phyloP scores from a whole-genome alignment of 768 basidiomycete species.

The Mycena latifolia region DNA sequence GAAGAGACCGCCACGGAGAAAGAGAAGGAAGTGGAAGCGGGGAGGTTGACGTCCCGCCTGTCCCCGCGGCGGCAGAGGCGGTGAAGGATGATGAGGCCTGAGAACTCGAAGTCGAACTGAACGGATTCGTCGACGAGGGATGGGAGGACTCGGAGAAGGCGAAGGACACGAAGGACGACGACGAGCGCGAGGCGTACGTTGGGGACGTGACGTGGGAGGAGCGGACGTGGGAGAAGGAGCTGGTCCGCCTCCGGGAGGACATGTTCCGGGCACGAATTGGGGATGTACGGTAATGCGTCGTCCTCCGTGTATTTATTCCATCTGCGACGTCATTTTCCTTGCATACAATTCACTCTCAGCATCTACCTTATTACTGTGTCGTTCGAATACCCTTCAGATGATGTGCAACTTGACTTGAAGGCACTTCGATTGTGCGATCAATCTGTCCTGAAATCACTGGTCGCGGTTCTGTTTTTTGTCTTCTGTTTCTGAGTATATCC shows the following conservation, averaged over 20 bases:
- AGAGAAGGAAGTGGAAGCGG: conserved; percentile 25
- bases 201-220: conserved; percentile 88
- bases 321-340: conserved; percentile 1
- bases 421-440: too few species aligned
- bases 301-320: conserved; percentile 13
- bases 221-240: conserved; percentile 85
- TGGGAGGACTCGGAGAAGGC: conserved; percentile 27
- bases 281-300: conserved; percentile 47
- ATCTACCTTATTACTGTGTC: too few species aligned
- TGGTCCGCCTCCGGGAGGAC: conserved; percentile 78
- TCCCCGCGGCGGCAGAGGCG: not conserved
- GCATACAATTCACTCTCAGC: too few species aligned
- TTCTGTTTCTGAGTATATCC: too few species aligned
- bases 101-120: conserved; percentile 18
- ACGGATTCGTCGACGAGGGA: conserved; percentile 25
- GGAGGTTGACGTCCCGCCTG: conserved; percentile 27
- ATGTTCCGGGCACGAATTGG: conserved; percentile 92
- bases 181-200: conserved; percentile 61
- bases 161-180: conserved; percentile 26
- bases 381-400: too few species aligned
- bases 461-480: too few species aligned
- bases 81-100: too few species aligned
- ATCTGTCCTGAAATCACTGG: too few species aligned
- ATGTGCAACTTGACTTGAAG: too few species aligned
- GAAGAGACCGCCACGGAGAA: not conserved